These are phyloP conservation scores for Sporobolomyces roseus DNA, from an alignment of 768 basidiomycete species.

Conservation along the genomic window DNA sequence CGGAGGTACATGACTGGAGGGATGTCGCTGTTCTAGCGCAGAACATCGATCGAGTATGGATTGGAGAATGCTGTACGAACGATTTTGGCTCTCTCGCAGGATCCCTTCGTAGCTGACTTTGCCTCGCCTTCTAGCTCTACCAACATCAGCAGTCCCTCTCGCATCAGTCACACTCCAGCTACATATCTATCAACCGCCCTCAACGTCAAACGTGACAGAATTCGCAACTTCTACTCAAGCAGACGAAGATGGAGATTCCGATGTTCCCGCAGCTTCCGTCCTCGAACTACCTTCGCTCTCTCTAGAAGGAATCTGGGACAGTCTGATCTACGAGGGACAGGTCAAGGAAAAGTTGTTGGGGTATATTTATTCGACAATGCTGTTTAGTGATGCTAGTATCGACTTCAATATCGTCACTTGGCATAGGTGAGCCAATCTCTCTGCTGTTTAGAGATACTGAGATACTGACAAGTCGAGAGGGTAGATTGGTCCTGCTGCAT, in stretches of 20 bases:
- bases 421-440: slow-evolving; percentile 61
- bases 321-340: slow-evolving; percentile 73
- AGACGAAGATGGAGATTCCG: slow-evolving; percentile 62
- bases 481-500: slow-evolving; percentile 76
- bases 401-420: slow-evolving; percentile 78
- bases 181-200: slow-evolving; percentile 80
- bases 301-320: slow-evolving; percentile 85
- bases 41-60: slow-evolving; percentile 70
- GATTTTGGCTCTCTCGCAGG: background rate
- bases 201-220: slow-evolving; percentile 56
- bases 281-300: slow-evolving; percentile 76
- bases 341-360: slow-evolving; percentile 80
- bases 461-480: background rate
- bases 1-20: slow-evolving; percentile 73
- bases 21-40: slow-evolving; percentile 64
- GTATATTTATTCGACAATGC: slow-evolving; percentile 88
- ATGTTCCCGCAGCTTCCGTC: slow-evolving; percentile 81
- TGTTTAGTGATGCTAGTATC: slow-evolving; percentile 69
- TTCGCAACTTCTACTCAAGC: slow-evolving; percentile 53
- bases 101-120: background rate
- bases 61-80: slow-evolving; percentile 58
- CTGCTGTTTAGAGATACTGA: background rate
- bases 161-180: slow-evolving; percentile 56
- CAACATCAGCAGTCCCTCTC: slow-evolving; percentile 21
- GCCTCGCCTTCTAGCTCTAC: slow-evolving; percentile 15